Evolutionary conservation across 352 stramenopile species (phyloP), one percentile per base, ranked within the genome.

Genomic region (Globisporangium cederbergense): DNA sequence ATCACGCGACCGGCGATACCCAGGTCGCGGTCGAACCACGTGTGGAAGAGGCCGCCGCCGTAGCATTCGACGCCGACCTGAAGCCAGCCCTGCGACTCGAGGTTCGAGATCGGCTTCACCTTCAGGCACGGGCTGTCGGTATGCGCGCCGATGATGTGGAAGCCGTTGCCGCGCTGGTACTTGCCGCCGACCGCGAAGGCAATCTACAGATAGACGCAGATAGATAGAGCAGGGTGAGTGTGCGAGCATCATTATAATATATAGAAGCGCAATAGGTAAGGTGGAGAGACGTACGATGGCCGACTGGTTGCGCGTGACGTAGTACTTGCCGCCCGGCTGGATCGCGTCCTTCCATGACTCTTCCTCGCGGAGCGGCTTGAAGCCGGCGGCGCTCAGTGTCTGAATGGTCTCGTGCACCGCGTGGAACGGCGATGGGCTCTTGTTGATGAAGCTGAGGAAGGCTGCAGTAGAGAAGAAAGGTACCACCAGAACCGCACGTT

Each of bases 11-110:
- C 96, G 6, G 91, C 93, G 30, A 99, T 76, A 25, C 89, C 87
- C 54, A 99, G 79, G 69, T 99, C 97, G 32, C 97, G 89, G 77
- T 99, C 96, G 67, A 99, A 99, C 97, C 97, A 99, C 28, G 97
- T 99, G 83, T 99, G 93, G 91, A 97, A 99, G 49, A 99, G 81
- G 16, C 95, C 97, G 49, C 97, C 96, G 46, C 86, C 77, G 75
- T 96, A 82, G 73, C 72, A 86, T 82, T 97, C 75, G 57, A 97
- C 68, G 69, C 75, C 67, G 72, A 96, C 76, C 85, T 91, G 73
- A 74, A 96, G 72, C 68, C 76, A 97, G 59, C 90, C 82, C 60
- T 91, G 74, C 55, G 84, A 91, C 60, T 92, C 81, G 30, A 93
- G 78, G 72, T 97, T 98, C 56, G 87, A 97, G 64, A 94, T 79